Percentiles rank a stretch among this genome's conserved stretches.
Evolutionary conservation across 805 yeast genomes (phyloP).

Genomic region (Metschnikowia aberdeeniae): DNA sequence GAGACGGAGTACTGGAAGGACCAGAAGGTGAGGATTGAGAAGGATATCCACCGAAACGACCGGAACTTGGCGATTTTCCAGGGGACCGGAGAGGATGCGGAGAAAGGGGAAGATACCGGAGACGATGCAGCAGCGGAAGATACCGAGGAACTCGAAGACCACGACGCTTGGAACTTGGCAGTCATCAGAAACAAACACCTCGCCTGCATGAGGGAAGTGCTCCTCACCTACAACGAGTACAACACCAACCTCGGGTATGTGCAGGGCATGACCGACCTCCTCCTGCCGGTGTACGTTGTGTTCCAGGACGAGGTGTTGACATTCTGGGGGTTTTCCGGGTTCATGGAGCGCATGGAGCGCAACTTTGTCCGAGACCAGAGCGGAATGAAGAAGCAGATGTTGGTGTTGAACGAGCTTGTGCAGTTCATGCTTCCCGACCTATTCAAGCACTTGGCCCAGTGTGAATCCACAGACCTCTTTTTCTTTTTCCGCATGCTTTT

Average conservation of each 20-base stretch:
- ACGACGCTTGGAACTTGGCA: conserved; percentile 54
- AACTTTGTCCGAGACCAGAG: conserved; percentile 88
- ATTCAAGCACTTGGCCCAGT: conserved; percentile 75
- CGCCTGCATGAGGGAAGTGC: conserved; percentile 64
- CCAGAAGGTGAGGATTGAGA: conserved; percentile 84
- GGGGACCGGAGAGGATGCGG: conserved; percentile 32
- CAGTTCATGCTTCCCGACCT: conserved; percentile 86
- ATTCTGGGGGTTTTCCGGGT: conserved; percentile 83
- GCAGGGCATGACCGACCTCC: conserved; percentile 95
- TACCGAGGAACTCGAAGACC: conserved; percentile 21
- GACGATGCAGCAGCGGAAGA: conserved; percentile 10
- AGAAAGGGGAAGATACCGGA: conserved; percentile 9
- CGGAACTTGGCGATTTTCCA: conserved; percentile 65
- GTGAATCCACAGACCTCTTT: conserved; percentile 86
- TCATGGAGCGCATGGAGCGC: conserved; percentile 94
- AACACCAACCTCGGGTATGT: conserved; percentile 87
- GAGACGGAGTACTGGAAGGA: conserved; percentile 73
- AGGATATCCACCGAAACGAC: conserved; percentile 91
- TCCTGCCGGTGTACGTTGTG: conserved; percentile 75
- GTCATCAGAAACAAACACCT: conserved; percentile 75
- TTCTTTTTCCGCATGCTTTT: conserved; percentile 93
- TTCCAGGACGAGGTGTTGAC: conserved; percentile 69
- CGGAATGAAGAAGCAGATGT: conserved; percentile 89
- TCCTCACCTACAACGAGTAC: conserved; percentile 81
- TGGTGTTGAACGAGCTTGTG: conserved; percentile 75